Percentiles rank a stretch among this genome's conserved stretches.
Conservation (phyloP, 352 stramenopile species). For the Pythium folliculosum region DNA sequence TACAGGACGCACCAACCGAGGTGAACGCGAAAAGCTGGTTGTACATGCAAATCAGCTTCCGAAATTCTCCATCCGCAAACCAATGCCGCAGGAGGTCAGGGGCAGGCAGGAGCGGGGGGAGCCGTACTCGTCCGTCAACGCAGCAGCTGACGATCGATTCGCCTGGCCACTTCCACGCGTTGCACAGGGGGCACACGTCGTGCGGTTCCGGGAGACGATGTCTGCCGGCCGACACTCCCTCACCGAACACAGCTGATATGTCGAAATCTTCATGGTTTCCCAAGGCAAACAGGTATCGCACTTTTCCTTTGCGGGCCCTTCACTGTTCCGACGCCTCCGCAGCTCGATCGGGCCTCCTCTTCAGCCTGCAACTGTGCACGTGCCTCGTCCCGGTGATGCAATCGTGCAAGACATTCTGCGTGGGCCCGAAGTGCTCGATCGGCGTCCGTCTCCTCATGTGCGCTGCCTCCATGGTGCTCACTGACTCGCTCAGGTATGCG, state of each 20-base stretch:
- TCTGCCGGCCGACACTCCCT: not conserved
- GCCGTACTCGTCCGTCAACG: not conserved
- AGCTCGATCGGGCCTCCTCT: not conserved
- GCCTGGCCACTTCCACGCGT: not conserved
- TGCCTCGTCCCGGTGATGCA: not conserved
- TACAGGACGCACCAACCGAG: constrained; percentile 5
- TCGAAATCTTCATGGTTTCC: constrained; percentile 18
- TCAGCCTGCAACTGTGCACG: not conserved
- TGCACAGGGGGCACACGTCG: not conserved
- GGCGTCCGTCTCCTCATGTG: not conserved
- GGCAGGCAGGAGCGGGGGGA: not conserved
- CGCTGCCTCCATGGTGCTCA: not conserved
- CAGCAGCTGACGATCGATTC: not conserved
- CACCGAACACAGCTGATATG: not conserved
- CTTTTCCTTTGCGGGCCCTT: not conserved
- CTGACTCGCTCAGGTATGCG: not conserved
- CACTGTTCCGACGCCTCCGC: not conserved
- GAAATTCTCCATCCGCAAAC: constrained; percentile 9
- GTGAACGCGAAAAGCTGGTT: constrained; percentile 9
- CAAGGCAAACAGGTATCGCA: not conserved
- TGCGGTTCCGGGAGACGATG: not conserved
- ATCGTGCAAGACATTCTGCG: not conserved
- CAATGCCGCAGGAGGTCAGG: not conserved
- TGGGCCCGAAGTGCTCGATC: not conserved
- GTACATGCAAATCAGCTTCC: not conserved